Evolutionary conservation across 495 filamentous ascomycete genomes (phyloP).

Genomic region (Penicillium crystallinum): DNA sequence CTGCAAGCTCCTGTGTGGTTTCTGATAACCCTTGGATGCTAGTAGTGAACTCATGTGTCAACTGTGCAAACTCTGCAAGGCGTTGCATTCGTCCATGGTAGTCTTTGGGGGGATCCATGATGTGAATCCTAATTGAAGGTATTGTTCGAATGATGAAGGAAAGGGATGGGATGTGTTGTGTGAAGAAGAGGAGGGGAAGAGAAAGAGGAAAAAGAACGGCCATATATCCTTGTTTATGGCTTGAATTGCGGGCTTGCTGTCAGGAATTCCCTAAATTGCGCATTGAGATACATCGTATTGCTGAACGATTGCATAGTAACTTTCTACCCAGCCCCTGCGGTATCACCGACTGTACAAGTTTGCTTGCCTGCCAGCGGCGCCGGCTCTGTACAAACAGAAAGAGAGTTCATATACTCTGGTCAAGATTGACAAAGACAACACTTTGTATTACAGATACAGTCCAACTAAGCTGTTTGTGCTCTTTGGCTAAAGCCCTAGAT

Average conservation of each 20-base stretch:
- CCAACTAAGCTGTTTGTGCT: too few relatives aligned
- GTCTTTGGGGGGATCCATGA: not conserved
- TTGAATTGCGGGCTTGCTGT: not conserved
- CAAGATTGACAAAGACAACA: too few relatives aligned
- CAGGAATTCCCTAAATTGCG: too few relatives aligned
- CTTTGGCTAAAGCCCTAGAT: too few relatives aligned
- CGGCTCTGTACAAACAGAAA: too few relatives aligned
- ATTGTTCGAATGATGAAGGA: not conserved
- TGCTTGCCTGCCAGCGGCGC: not conserved
- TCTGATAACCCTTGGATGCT: not conserved
- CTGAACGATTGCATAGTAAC: not conserved
- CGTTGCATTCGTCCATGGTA: not conserved
- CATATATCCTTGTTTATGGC: not conserved
- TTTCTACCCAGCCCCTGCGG: too few relatives aligned
- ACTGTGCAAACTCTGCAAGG: not conserved
- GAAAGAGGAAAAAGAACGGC: not conserved
- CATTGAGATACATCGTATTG: not conserved
- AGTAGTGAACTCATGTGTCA: not conserved
- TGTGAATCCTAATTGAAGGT: not conserved
- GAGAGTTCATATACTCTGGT: too few relatives aligned
- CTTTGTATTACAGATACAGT: too few relatives aligned
- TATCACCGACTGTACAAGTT: not conserved
- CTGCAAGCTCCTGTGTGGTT: not conserved
- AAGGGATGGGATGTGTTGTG: not conserved
- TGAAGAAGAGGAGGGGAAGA: not conserved